A percentile compares a stretch with the other conserved stretches of the same genome.
These are phyloP conservation scores for Nemania sp. DNA, from an alignment of 2,329 filamentous ascomycete genomes.

Conservation along the genomic window DNA sequence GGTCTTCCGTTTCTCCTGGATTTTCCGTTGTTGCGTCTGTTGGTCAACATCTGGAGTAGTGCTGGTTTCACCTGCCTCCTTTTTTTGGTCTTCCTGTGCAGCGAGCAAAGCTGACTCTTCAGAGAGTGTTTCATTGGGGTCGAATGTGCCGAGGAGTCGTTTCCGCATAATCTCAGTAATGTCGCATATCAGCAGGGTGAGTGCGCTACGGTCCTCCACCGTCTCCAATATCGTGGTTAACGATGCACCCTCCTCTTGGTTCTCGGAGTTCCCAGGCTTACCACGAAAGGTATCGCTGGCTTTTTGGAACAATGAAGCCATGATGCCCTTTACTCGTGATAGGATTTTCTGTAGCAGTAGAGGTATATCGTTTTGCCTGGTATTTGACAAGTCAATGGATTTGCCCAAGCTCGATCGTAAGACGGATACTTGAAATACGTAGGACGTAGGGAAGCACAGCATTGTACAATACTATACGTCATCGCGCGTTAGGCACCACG, in stretches of 20 bases:
- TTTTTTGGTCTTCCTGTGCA: constrained; percentile 2
- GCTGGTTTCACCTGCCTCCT: constrained; percentile 19
- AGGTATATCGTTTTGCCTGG: background rate
- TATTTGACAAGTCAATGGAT: background rate
- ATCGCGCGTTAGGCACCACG: background rate
- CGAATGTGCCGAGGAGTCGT: constrained; percentile 41
- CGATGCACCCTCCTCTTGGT: constrained; percentile 46
- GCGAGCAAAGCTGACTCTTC: constrained; percentile 21
- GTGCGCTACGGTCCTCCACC: constrained; percentile 44
- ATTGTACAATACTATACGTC: background rate
- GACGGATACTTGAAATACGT: background rate
- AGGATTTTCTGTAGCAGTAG: background rate
- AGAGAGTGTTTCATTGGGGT: constrained; percentile 41
- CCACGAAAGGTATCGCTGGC: constrained; percentile 42
- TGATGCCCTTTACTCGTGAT: constrained; percentile 20
- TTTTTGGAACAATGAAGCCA: constrained; percentile 46
- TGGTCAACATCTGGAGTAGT: constrained; percentile 9
- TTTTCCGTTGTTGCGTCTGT: constrained; percentile 33
- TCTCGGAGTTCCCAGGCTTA: constrained; percentile 29
- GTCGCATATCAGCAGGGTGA: constrained; percentile 46
- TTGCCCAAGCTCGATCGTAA: background rate
- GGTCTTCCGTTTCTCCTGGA: constrained; percentile 38
- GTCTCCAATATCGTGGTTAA: constrained; percentile 46
- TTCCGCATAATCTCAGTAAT: constrained; percentile 48
- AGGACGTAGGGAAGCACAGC: background rate